phyloP scores from a whole-genome alignment of 2,329 filamentous ascomycete genomes.

The Drechslera avenae region DNA sequence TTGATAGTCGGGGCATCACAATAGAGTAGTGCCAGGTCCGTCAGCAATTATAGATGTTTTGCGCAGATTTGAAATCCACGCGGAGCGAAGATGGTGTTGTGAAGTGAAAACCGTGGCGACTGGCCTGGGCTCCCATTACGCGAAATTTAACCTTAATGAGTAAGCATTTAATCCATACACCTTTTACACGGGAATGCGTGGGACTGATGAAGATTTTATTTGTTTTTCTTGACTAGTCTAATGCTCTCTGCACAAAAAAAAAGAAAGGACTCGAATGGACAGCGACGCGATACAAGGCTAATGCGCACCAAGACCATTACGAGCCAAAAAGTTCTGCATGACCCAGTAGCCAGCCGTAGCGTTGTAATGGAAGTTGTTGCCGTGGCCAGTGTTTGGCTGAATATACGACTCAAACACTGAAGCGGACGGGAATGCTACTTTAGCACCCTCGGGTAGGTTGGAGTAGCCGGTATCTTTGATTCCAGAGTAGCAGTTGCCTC shows the following conservation, averaged over 20 bases:
- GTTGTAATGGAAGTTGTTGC: constrained; percentile 57
- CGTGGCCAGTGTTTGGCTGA: constrained; percentile 55
- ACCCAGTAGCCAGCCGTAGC: constrained; percentile 48
- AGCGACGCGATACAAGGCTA: background rate
- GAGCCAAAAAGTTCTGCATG: constrained; percentile 45
- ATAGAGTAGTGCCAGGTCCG: too few relatives aligned
- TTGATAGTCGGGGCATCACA: constrained; percentile 9
- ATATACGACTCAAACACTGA: constrained; percentile 60
- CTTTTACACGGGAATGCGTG: too few relatives aligned
- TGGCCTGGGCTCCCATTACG: too few relatives aligned
- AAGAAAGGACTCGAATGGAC: background rate
- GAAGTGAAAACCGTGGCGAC: background rate
- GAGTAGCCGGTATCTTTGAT: constrained; percentile 49
- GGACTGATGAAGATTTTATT: too few relatives aligned
- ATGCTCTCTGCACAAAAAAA: too few relatives aligned
- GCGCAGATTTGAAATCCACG: too few relatives aligned
- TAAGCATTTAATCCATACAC: too few relatives aligned
- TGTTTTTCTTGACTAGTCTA: too few relatives aligned
- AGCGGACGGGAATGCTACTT: constrained; percentile 52
- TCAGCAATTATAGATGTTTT: too few relatives aligned
- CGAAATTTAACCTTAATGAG: too few relatives aligned
- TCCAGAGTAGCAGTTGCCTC: constrained; percentile 59
- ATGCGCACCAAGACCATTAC: constrained; percentile 28
- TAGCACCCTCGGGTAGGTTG: constrained; percentile 54
- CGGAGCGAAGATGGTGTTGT: too few relatives aligned